phyloP scores from a whole-genome alignment of 345 rosid genomes.

The Hypericum perforatum region DNA sequence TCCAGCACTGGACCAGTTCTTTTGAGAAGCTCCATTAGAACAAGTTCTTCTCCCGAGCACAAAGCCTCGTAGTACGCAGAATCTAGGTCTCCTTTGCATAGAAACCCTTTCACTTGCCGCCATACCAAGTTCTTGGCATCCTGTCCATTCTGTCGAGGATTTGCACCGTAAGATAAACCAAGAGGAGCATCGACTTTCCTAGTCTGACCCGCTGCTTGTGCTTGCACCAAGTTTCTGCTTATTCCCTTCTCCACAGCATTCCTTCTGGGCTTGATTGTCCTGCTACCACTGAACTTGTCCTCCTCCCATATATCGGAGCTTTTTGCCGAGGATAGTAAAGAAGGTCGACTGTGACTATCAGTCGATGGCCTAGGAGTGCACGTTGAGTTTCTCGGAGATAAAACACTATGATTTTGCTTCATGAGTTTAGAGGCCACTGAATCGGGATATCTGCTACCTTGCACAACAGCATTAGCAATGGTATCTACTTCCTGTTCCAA shows the following conservation, averaged over 20 bases:
- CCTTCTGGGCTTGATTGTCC: slow-evolving; percentile 30
- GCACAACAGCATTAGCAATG: no score
- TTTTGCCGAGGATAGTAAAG: slow-evolving; percentile 37
- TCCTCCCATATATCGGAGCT: slow-evolving; percentile 45
- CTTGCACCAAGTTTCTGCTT: slow-evolving; percentile 33
- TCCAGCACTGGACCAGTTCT: slow-evolving; percentile 84
- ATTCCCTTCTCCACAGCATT: slow-evolving; percentile 33
- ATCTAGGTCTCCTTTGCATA: slow-evolving; percentile 59
- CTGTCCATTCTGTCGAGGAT: slow-evolving; percentile 26
- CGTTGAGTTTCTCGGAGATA: slow-evolving; percentile 58
- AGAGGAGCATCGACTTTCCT: slow-evolving; percentile 30
- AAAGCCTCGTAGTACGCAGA: slow-evolving; percentile 80
- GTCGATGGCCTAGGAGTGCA: slow-evolving; percentile 60
- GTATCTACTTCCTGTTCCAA: no score
- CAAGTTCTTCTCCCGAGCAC: slow-evolving; percentile 49
- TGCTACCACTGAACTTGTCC: slow-evolving; percentile 36
- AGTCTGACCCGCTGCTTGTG: slow-evolving; percentile 20
- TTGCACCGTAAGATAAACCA: slow-evolving; percentile 23
- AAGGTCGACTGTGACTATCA: slow-evolving; percentile 39
- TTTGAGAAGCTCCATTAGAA: slow-evolving; percentile 68
- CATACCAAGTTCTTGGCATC: slow-evolving; percentile 34
- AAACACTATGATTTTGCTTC: slow-evolving; percentile 22
- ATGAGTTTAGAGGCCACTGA: no score
- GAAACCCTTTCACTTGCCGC: slow-evolving; percentile 45
- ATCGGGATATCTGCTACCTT: no score